Percentiles rank a stretch among this genome's conserved stretches.
Evolutionary conservation across 2,329 filamentous ascomycete genomes (phyloP).

Genomic region (Fusarium xyrophilum): DNA sequence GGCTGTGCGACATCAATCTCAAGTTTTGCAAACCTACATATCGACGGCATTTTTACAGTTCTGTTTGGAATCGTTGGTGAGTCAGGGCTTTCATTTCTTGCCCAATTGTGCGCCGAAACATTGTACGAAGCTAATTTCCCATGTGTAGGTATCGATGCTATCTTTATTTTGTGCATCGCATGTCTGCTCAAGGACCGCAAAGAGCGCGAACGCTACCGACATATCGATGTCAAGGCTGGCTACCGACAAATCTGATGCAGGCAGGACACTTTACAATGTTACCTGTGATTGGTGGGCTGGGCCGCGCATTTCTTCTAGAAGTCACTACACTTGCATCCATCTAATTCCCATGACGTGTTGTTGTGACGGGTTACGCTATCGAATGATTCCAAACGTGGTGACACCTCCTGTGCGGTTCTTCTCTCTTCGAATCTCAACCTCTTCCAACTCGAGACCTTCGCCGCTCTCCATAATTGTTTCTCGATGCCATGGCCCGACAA

Average conservation of each 20-base stretch:
- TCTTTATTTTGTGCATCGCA: conserved; percentile 73
- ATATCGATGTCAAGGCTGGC: conserved; percentile 81
- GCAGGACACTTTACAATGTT: neutral
- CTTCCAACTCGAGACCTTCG: conserved; percentile 47
- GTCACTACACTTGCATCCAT: conserved; percentile 1
- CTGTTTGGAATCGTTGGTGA: conserved; percentile 79
- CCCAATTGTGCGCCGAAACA: neutral
- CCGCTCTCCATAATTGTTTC: conserved; percentile 63
- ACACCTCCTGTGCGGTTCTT: conserved; percentile 40
- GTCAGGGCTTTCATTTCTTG: conserved; percentile 25
- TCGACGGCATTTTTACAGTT: conserved; percentile 80
- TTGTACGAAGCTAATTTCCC: neutral
- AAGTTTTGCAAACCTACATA: conserved; percentile 71
- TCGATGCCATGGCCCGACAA: conserved; percentile 89
- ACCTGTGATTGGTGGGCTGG: conserved; percentile 15
- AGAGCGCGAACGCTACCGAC: conserved; percentile 77
- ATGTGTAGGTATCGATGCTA: conserved; percentile 62
- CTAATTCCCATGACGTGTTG: conserved; percentile 12
- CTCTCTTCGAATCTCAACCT: conserved; percentile 45
- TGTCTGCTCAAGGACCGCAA: conserved; percentile 82
- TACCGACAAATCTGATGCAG: conserved; percentile 53
- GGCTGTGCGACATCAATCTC: conserved; percentile 74
- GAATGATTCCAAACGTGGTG: conserved; percentile 37
- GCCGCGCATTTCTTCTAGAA: conserved; percentile 8
- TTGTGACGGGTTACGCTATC: conserved; percentile 12